A percentile compares a stretch with the other conserved stretches of the same genome.
Evolutionary conservation across 2,329 filamentous ascomycete species (phyloP).

Genomic region (Dothiorella sarmentorum): DNA sequence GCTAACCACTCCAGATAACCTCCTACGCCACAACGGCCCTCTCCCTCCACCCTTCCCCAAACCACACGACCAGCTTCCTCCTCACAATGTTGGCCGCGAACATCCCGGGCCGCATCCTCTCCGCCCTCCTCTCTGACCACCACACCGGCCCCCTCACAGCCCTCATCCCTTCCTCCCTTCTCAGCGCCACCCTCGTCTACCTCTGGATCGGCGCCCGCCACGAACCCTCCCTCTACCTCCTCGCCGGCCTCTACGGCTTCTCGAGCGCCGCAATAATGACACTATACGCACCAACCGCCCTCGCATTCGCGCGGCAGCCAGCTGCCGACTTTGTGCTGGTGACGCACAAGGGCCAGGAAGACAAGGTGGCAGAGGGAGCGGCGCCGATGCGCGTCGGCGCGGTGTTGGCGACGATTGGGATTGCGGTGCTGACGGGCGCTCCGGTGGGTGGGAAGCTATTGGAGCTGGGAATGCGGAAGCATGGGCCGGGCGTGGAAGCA

Average conservation of each 20-base stretch:
- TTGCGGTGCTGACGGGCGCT: not conserved
- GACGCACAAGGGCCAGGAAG: not conserved
- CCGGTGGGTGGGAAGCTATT: not conserved
- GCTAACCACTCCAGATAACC: not conserved
- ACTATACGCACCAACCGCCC: not conserved
- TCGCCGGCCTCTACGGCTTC: conserved; percentile 17
- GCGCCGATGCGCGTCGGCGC: not conserved
- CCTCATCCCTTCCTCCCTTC: not conserved
- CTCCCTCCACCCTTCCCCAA: not conserved
- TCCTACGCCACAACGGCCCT: not conserved
- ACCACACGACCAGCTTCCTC: not conserved
- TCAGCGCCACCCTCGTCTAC: not conserved
- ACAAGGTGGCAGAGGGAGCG: not conserved
- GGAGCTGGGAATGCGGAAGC: not conserved
- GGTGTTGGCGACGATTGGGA: not conserved
- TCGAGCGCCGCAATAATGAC: conserved; percentile 7
- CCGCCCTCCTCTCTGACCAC: not conserved
- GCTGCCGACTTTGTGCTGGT: not conserved
- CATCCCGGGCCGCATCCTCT: not conserved
- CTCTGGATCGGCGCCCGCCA: not conserved
- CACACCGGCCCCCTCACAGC: not conserved
- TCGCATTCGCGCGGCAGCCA: not conserved
- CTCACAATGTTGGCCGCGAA: not conserved
- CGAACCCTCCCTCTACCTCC: not conserved
- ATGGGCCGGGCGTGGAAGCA: not conserved